phyloP scores from a whole-genome alignment of 2,329 filamentous ascomycete genomes.

The Daldinia eschscholtzii region DNA sequence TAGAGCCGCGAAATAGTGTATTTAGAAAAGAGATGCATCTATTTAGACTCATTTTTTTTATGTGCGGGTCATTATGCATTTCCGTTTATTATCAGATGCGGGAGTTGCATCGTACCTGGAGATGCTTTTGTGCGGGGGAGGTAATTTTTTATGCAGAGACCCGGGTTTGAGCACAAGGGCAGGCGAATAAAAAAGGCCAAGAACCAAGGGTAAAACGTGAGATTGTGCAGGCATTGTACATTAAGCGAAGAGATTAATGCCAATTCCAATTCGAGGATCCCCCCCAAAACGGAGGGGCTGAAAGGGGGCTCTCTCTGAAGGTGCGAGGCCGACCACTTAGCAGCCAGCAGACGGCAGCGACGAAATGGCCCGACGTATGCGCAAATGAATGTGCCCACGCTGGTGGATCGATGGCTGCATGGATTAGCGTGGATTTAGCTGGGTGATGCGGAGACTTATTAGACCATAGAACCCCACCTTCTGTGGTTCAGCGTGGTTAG shows the following conservation, averaged over 20 bases:
- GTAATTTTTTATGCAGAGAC: constrained; percentile 22
- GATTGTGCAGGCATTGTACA: constrained; percentile 17
- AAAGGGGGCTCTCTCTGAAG: constrained; percentile 4
- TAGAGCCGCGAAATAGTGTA: constrained; percentile 4
- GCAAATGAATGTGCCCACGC: constrained; percentile 34
- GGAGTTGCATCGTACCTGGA: constrained; percentile 31
- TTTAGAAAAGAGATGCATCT: constrained; percentile 6
- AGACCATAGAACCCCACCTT: constrained; percentile 23
- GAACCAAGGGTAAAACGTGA: constrained; percentile 35
- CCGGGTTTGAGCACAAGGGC: not conserved
- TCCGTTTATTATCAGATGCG: constrained; percentile 31
- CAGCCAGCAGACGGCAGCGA: constrained; percentile 1
- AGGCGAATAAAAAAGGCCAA: not conserved
- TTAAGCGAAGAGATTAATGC: constrained; percentile 41
- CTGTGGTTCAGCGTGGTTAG: constrained; percentile 11
- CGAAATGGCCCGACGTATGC: not conserved
- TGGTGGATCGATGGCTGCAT: constrained; percentile 1
- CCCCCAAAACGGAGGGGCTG: constrained; percentile 10
- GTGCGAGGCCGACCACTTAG: constrained; percentile 14
- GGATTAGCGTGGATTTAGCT: constrained; percentile 1
- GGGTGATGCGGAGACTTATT: constrained; percentile 10
- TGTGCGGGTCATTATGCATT: constrained; percentile 31
- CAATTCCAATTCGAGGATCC: constrained; percentile 37
- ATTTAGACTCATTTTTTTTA: constrained; percentile 6
- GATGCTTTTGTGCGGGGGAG: constrained; percentile 37